These are phyloP conservation scores for Podila epicladia DNA, from an alignment of 192 early-diverging fungal genomes.

Conservation along the genomic window DNA sequence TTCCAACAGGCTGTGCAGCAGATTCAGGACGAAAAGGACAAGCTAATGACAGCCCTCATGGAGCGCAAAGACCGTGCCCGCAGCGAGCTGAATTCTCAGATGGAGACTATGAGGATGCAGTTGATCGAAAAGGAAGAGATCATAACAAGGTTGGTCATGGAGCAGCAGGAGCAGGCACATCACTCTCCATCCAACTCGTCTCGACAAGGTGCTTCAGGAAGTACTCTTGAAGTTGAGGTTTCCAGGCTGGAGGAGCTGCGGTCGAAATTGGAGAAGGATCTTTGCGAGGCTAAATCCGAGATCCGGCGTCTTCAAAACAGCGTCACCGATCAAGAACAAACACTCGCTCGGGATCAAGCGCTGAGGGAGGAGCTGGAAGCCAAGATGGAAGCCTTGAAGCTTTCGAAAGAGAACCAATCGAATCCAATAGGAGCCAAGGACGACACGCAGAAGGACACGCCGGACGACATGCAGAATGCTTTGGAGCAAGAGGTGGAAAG, in stretches of 20 bases:
- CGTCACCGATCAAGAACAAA: not conserved
- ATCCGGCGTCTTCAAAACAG: not conserved
- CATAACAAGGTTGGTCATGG: not conserved
- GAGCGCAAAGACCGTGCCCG: constrained; percentile 12
- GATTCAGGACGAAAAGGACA: constrained; percentile 22
- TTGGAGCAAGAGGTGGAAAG: constrained; percentile 14
- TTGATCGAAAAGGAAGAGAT: not conserved
- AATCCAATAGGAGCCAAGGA: not conserved
- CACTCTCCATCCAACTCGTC: constrained; percentile 13
- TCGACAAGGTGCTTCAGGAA: not conserved
- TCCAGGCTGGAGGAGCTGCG: not conserved
- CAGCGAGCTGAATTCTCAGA: constrained; percentile 1
- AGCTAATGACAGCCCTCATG: not conserved
- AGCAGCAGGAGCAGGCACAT: not conserved
- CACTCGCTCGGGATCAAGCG: not conserved
- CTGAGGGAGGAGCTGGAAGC: constrained; percentile 10
- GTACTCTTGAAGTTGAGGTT: not conserved
- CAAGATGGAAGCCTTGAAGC: constrained; percentile 5
- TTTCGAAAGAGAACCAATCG: not conserved
- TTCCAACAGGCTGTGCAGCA: constrained; percentile 5
- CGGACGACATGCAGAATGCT: not conserved
- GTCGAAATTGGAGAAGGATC: constrained; percentile 1
- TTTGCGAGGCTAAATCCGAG: not conserved
- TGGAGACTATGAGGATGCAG: constrained; percentile 4
- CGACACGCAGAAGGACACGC: not conserved